Evolutionary conservation across 176 grass and related monocot species (phyloP).

Genomic region (Oryza coarctata): DNA sequence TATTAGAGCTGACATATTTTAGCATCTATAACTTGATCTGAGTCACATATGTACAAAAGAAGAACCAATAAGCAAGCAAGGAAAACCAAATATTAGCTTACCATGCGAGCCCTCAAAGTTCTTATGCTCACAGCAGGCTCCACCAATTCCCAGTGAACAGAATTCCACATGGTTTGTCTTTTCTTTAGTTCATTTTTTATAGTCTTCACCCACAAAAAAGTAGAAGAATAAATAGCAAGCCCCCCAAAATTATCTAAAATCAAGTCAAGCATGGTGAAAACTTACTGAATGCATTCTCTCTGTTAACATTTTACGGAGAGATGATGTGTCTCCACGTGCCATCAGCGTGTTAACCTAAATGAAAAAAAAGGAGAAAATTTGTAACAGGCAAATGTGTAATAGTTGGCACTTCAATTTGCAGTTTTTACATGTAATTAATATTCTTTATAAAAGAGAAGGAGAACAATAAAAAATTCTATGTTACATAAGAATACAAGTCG

Average conservation of each 20-base stretch:
- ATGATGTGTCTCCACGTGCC: constrained; percentile 67
- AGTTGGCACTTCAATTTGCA: neutral
- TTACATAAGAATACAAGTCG: neutral
- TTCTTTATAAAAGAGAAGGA: neutral
- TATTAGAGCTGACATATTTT: constrained; percentile 19
- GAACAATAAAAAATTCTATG: neutral
- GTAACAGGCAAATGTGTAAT: neutral
- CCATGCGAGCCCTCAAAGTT: constrained; percentile 94
- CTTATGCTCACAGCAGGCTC: constrained; percentile 66
- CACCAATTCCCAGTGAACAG: constrained; percentile 83
- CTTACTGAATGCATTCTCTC: constrained; percentile 95
- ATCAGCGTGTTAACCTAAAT: constrained; percentile 87
- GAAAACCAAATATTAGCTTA: constrained; percentile 39
- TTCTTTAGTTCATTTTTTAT: constrained; percentile 93
- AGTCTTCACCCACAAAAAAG: constrained; percentile 42
- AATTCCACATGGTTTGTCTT: constrained; percentile 77
- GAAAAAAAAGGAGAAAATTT: constrained; percentile 9
- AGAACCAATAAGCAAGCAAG: neutral
- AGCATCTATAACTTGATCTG: constrained; percentile 1
- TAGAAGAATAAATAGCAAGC: constrained; percentile 25
- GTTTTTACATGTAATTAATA: neutral
- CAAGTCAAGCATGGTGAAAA: constrained; percentile 30
- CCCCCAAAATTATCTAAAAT: neutral
- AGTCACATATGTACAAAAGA: neutral
- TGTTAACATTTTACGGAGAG: constrained; percentile 78